Conservation (phyloP, 495 filamentous ascomycete genomes). For the Trichoderma gamsii region DNA sequence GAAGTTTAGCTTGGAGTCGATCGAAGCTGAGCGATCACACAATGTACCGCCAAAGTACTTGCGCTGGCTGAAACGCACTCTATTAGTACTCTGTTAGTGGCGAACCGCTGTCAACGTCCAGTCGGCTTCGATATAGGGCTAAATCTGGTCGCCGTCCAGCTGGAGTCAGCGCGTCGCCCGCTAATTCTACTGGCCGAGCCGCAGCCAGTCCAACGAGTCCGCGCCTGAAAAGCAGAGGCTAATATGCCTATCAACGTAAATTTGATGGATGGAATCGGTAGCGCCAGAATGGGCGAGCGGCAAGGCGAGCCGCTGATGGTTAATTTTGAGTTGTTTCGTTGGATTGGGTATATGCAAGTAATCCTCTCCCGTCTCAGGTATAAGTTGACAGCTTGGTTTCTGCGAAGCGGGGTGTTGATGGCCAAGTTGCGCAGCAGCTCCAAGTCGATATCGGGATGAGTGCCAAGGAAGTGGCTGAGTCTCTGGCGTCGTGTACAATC, state of each 20-base stretch:
- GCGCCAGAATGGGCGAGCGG: neutral
- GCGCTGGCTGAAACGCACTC: neutral
- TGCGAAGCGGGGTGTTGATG: neutral
- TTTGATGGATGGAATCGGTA: neutral
- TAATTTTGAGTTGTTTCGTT: neutral
- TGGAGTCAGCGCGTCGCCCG: constrained; percentile 24
- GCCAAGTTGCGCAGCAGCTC: neutral
- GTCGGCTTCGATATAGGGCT: neutral
- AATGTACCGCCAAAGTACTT: neutral
- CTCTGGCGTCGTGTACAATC: no score
- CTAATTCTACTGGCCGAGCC: constrained; percentile 24
- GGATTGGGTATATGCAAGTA: neutral
- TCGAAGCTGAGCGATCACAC: neutral
- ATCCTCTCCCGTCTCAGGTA: neutral
- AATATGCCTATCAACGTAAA: constrained; percentile 9
- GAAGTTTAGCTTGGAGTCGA: neutral
- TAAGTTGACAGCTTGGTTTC: neutral
- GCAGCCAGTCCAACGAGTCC: constrained; percentile 14
- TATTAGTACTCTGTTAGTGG: neutral
- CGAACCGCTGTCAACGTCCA: neutral
- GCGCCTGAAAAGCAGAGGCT: neutral
- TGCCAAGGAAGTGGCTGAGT: no score
- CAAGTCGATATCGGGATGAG: no score
- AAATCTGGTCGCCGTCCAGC: neutral
- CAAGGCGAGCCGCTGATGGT: neutral